A percentile compares a stretch with the other conserved stretches of the same genome.
phyloP scores from a whole-genome alignment of 2,329 filamentous ascomycete genomes.

The Intubia oerlemansii region DNA sequence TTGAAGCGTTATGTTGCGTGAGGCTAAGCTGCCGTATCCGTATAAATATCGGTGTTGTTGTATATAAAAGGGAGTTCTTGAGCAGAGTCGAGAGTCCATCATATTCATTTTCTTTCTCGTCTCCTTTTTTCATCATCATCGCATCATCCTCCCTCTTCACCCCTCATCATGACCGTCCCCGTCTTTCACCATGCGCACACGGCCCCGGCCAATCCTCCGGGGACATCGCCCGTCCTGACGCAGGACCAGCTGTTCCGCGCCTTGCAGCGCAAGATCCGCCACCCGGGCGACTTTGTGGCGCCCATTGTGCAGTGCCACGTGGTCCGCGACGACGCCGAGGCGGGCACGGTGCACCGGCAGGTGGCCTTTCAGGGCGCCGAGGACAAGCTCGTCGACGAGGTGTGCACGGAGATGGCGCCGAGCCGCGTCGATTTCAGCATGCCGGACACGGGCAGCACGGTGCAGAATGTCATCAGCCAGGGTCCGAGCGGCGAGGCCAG shows the following conservation, averaged over 20 bases:
- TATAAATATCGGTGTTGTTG: too few relatives aligned
- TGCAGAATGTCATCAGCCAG: slow-evolving; percentile 14
- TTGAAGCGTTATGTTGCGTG: too few relatives aligned
- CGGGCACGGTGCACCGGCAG: slow-evolving; percentile 5
- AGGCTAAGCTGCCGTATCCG: too few relatives aligned
- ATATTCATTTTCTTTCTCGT: too few relatives aligned
- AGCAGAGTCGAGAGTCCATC: too few relatives aligned
- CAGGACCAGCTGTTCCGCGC: slow-evolving; percentile 14
- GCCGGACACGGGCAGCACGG: slow-evolving; percentile 12
- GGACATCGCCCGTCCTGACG: slow-evolving; percentile 10
- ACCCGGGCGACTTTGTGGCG: slow-evolving; percentile 15
- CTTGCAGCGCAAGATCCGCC: slow-evolving; percentile 14
- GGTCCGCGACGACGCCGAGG: slow-evolving; percentile 9
- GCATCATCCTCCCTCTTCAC: too few relatives aligned
- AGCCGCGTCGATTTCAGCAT: slow-evolving; percentile 12
- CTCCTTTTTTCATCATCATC: too few relatives aligned
- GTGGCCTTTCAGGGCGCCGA: slow-evolving; percentile 6
- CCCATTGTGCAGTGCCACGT: slow-evolving; percentile 12
- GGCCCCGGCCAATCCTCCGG: slow-evolving; percentile 14
- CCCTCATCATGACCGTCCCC: slow-evolving; percentile 14
- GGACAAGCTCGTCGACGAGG: slow-evolving; percentile 9
- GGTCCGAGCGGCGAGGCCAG: slow-evolving; percentile 7
- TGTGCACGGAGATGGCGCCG: slow-evolving; percentile 13
- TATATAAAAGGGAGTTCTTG: too few relatives aligned
- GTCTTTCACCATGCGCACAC: slow-evolving; percentile 12